Base-by-base conservation (phyloP, 192 early-diverging fungal species). In the Podila epicladia region DNA sequence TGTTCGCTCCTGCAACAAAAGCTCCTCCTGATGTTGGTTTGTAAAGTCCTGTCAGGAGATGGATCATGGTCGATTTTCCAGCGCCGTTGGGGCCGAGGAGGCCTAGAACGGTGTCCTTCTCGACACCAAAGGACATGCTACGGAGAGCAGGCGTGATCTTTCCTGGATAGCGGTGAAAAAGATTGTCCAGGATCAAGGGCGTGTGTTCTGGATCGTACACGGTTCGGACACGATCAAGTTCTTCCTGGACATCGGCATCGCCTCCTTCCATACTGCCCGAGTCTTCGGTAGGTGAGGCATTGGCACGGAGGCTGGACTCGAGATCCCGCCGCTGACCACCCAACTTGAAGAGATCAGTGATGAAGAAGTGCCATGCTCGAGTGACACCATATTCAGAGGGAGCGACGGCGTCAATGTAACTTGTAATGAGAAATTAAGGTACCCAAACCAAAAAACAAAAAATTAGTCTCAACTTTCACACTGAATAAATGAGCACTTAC, bases 61-160 rank as follows among this genome's bases (percentile, higher is more conserved):
- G 71, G 64, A 85, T 77, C 67, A 77, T 59, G 19, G 90, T 94
- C 17, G 90, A 90, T 61, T 94, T 94, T 22, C 91, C 93, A 20
- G 89, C 89, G 38, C 91, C 93, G 72, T 94, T 92, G 58, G 90
- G 89, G n/a, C 90, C 89, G 20, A 93, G 72, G 35, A 29, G 29
- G 29, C 29, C 29, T 29, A 29, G 29, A 29, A 29, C 29, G 29
- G 29, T 29, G 3, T 29, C 83, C 48, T 77, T 64, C 76, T 92
- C 87, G 22, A 91, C 87, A 50, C 86, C 89, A 79, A 93, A 86
- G n/a, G 78, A 70, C 67, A 82, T 65, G 55, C 72, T 71, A 4
- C 32, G 33, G 20, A 74, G 64, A 13, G 72, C 78, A 19, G 78
- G 71, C 31, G 69, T 72, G 19, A 69, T 65, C n/a, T 82, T 73